These are phyloP conservation scores for Diutina siamensis DNA, from an alignment of 1,139 yeast species.

Conservation along the genomic window DNA sequence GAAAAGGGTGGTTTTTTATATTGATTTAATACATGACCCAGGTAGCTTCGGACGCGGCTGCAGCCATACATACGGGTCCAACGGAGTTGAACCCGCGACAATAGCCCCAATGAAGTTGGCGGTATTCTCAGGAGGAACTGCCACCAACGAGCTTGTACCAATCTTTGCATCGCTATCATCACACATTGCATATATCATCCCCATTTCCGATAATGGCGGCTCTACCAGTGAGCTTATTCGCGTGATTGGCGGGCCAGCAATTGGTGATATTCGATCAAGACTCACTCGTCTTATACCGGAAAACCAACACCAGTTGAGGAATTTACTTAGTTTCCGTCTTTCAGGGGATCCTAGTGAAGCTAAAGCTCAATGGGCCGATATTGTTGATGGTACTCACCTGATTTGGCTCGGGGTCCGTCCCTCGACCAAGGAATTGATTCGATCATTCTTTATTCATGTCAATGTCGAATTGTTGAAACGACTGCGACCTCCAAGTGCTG, in stretches of 20 bases:
- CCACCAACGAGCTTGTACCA: constrained; percentile 52
- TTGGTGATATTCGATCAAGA: constrained; percentile 83
- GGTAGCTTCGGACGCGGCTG: neutral
- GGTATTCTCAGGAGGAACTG: constrained; percentile 66
- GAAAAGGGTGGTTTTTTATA: too few relatives aligned
- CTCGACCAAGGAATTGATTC: constrained; percentile 59
- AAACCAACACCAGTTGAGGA: constrained; percentile 29
- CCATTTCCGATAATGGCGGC: constrained; percentile 90
- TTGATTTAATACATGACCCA: neutral
- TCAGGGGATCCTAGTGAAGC: constrained; percentile 43
- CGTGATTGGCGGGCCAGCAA: constrained; percentile 89
- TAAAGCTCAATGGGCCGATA: constrained; percentile 58
- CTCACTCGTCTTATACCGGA: constrained; percentile 59
- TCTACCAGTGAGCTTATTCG: constrained; percentile 86
- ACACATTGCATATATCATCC: constrained; percentile 54
- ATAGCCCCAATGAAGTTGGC: constrained; percentile 16
- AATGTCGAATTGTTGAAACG: constrained; percentile 69
- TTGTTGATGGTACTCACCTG: constrained; percentile 70
- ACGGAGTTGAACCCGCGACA: neutral
- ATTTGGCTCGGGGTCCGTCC: constrained; percentile 55
- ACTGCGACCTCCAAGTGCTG: constrained; percentile 31
- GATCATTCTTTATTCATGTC: constrained; percentile 70
- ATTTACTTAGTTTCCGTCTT: constrained; percentile 51
- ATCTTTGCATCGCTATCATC: constrained; percentile 31
- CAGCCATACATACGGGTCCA: too few relatives aligned